Base-by-base conservation (phyloP, 768 basidiomycete genomes). In the Phanerodontia chrysosporium region DNA sequence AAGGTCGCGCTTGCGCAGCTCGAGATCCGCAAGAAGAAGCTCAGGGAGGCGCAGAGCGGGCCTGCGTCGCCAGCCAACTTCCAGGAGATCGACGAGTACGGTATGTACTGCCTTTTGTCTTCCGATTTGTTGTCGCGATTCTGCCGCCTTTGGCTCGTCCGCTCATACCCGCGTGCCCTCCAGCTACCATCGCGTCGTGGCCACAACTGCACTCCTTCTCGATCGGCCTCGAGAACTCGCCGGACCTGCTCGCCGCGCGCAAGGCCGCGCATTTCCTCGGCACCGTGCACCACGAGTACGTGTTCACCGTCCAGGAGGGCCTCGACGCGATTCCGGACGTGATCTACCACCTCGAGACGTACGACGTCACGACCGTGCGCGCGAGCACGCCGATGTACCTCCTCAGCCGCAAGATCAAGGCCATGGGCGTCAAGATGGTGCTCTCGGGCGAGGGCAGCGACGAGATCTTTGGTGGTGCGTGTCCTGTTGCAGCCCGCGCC, bases 401-500 rank as follows among this genome's bases (percentile, higher is more conserved):
- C 28, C 84, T 99, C 60, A 93, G 90, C 70, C 83, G 97, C 51
- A 98, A 99, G 77, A 95, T 99, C 78, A 99, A 98, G 77, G 96
- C 97, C 3, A 98, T 94, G 92, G 97, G 97, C 58, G 97, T 99
- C 55, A 99, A 99, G 78, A 99, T 99, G 97, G 97, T 99, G 16
- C 80, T 98, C 35, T 92, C 90, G 63, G 97, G 97, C 18, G 97
- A 99, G 74, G 97, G 97, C 39, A 93, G 91, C 62, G 97, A 99
- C 66, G 97, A 99, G 74, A 94, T 98, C 61, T 84, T 98, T 36
- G 96, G 96, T 77, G 95, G 95, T 91, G 70, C 64, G 66, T 67
- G 2, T 30, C 48, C n/a, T 32, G 13, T 29, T n/a, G n/a, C n/a
- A n/a, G n/a, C n/a, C n/a, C n/a, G 48, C 12, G 10, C 13, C 12